Evolutionary conservation across 75 land plant genomes (phyloP).

Genomic region (Chamaecyparis obtusa): DNA sequence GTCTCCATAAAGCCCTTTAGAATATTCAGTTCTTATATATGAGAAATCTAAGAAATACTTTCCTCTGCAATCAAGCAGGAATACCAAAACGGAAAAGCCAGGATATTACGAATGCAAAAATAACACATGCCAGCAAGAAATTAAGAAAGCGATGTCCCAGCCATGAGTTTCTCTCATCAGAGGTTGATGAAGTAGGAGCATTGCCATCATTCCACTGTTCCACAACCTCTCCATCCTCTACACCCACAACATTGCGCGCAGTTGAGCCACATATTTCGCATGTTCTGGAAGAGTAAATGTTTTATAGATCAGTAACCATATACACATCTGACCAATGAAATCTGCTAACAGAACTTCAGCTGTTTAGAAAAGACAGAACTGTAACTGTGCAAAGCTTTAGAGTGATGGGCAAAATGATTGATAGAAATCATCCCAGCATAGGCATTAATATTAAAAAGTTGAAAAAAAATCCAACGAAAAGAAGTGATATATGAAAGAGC

Average conservation of each 20-base stretch:
- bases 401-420: neutral
- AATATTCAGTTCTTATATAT: neutral
- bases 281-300: conserved; percentile 9
- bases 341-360: neutral
- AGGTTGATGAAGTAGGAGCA: neutral
- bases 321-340: neutral
- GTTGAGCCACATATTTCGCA: conserved; percentile 31
- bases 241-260: conserved; percentile 23
- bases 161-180: conserved; percentile 17
- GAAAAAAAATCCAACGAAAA: neutral
- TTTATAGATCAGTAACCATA: neutral
- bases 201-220: conserved; percentile 20
- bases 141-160: conserved; percentile 20
- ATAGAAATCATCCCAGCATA: neutral
- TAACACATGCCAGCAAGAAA: conserved; percentile 21
- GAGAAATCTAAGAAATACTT: neutral
- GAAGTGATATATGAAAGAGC: neutral
- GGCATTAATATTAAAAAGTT: neutral
- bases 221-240: conserved; percentile 18
- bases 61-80: neutral
- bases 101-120: conserved; percentile 23
- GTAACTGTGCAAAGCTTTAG: neutral
- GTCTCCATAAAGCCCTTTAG: neutral
- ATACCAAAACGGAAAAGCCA: conserved; percentile 19
- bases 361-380: neutral